Conservation (phyloP, 2,329 filamentous ascomycete genomes). For the Rhynchosporium agropyri region DNA sequence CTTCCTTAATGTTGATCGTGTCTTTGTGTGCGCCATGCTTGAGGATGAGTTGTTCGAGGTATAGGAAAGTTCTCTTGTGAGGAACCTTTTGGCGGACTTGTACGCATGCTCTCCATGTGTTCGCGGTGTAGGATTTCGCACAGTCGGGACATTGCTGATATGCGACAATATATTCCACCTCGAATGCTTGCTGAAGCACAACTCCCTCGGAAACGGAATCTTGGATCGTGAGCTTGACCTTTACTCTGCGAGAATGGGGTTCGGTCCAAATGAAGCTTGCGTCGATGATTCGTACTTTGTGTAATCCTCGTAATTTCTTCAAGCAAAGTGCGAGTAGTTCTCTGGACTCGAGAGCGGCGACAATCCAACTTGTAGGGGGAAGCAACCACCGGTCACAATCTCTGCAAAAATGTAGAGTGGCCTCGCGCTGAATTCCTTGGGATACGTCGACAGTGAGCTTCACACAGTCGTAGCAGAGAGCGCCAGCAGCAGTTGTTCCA, state of each 20-base stretch:
- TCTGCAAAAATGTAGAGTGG: constrained; percentile 84
- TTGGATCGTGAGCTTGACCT: constrained; percentile 95
- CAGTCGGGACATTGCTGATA: constrained; percentile 95
- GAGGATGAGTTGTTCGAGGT: constrained; percentile 90
- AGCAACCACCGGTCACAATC: constrained; percentile 95
- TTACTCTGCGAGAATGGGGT: constrained; percentile 88
- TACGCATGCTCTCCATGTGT: constrained; percentile 90
- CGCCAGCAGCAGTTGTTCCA: constrained; percentile 81
- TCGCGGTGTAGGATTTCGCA: constrained; percentile 92
- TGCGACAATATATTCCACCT: constrained; percentile 88
- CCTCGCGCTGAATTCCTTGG: constrained; percentile 86
- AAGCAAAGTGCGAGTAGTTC: constrained; percentile 92
- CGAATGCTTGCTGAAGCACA: constrained; percentile 87
- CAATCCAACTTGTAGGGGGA: constrained; percentile 83
- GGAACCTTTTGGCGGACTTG: constrained; percentile 96
- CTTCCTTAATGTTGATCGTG: constrained; percentile 97
- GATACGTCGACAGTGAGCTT: constrained; percentile 95
- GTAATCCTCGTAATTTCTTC: constrained; percentile 80
- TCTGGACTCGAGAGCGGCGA: constrained; percentile 82
- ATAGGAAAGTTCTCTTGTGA: constrained; percentile 86
- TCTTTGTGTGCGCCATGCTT: constrained; percentile 91
- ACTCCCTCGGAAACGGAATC: constrained; percentile 64
- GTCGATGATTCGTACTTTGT: constrained; percentile 92
- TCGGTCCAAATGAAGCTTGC: constrained; percentile 98
- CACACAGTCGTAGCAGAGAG: constrained; percentile 94